Evolutionary conservation across 1,139 yeast genomes (phyloP).

Genomic region (Suhomyces chickasaworum): DNA sequence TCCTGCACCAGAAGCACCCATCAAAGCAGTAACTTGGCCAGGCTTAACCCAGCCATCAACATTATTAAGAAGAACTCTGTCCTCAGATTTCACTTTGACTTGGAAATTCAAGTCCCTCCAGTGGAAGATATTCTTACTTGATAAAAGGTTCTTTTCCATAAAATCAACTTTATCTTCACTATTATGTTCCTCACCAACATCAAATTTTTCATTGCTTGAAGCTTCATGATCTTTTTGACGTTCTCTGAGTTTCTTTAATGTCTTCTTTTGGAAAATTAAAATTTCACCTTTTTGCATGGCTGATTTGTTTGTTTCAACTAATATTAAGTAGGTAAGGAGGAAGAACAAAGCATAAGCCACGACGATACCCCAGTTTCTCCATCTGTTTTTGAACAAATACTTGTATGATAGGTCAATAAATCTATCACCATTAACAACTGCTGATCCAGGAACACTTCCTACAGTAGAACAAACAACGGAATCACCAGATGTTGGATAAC

Average conservation of each 20-base stretch:
- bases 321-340: constrained; percentile 53
- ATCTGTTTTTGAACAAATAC: constrained; percentile 60
- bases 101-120: constrained; percentile 73
- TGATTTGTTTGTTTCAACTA: constrained; percentile 69
- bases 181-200: constrained; percentile 18
- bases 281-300: constrained; percentile 84
- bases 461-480: constrained; percentile 60
- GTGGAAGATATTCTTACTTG: constrained; percentile 30
- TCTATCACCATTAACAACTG: constrained; percentile 56
- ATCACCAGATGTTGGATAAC: constrained; percentile 38
- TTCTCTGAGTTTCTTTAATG: constrained; percentile 19
- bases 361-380: constrained; percentile 84
- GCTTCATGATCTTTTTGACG: constrained; percentile 23
- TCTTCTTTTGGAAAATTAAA: constrained; percentile 29
- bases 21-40: constrained; percentile 37
- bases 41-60: constrained; percentile 56
- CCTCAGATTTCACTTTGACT: constrained; percentile 62
- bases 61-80: constrained; percentile 57
- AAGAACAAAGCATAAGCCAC: constrained; percentile 59
- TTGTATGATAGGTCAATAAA: constrained; percentile 52
- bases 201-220: constrained; percentile 17
- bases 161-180: constrained; percentile 17
- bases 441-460: constrained; percentile 62
- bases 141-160: constrained; percentile 14
- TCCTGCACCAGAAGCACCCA: constrained; percentile 40